Percentiles rank a stretch among this genome's conserved stretches.
Evolutionary conservation across 257 asterid genomes (phyloP).

Genomic region (Nicotiana otophora): DNA sequence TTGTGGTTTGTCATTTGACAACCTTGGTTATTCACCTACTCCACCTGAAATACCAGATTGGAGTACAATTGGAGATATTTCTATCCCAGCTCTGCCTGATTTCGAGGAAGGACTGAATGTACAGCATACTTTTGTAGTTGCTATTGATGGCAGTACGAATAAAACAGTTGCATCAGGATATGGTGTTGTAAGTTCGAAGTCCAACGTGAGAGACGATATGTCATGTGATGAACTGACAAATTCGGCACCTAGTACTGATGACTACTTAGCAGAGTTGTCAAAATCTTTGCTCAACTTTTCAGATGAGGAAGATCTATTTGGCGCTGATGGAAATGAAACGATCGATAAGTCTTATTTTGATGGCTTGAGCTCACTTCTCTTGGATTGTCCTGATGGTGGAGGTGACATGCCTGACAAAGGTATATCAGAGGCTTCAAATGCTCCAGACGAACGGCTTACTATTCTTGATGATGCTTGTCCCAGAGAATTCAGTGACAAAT

Average conservation of each 20-base stretch:
- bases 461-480: constrained; percentile 11
- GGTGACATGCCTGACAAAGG: constrained; percentile 20
- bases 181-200: constrained; percentile 11
- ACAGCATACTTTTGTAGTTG: constrained; percentile 17
- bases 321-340: constrained; percentile 34
- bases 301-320: constrained; percentile 41
- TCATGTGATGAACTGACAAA: constrained; percentile 10
- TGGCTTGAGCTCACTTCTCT: constrained; percentile 41
- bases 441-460: constrained; percentile 24
- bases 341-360: constrained; percentile 48
- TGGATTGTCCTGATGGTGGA: constrained; percentile 44
- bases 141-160: constrained; percentile 17
- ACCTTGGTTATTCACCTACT: constrained; percentile 33
- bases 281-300: constrained; percentile 36
- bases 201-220: constrained; percentile 21
- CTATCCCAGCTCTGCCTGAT: constrained; percentile 23
- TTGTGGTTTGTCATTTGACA: constrained; percentile 31
- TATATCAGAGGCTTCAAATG: constrained; percentile 20
- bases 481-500: constrained; percentile 15
- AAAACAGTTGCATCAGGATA: constrained; percentile 18
- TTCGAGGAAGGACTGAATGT: constrained; percentile 27
- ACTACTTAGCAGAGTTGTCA: constrained; percentile 33
- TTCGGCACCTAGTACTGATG: constrained; percentile 37
- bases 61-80: constrained; percentile 26
- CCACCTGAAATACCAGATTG: constrained; percentile 33